Conservation (phyloP, 192 early-diverging fungal species). For the Mortierella alpina region DNA sequence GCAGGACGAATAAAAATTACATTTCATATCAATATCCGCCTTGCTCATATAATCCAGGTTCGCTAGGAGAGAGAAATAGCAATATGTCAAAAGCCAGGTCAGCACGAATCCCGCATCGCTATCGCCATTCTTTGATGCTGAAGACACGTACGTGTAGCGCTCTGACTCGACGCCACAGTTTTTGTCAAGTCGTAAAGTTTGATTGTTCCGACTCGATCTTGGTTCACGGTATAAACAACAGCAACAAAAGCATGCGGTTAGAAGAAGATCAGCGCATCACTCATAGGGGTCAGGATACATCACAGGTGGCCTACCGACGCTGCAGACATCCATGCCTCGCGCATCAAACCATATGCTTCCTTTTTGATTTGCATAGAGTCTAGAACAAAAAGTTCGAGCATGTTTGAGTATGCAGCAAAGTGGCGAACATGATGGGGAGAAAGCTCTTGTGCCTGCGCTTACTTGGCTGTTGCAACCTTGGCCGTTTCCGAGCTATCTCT, state of each 20-base stretch:
- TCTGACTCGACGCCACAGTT: background rate
- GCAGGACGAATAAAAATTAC: slow-evolving; percentile 12
- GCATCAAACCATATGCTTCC: slow-evolving; percentile 23
- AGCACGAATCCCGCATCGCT: too few relatives aligned
- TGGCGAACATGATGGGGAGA: background rate
- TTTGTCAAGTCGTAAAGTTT: slow-evolving; percentile 15
- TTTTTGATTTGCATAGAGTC: background rate
- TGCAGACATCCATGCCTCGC: slow-evolving; percentile 22
- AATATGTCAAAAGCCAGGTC: background rate
- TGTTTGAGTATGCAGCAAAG: background rate
- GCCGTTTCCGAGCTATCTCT: slow-evolving; percentile 7
- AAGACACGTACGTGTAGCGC: too few relatives aligned
- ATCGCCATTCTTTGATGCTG: too few relatives aligned
- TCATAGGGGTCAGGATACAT: background rate
- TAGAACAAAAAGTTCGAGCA: background rate
- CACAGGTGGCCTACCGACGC: slow-evolving; percentile 15
- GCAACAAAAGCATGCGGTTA: too few relatives aligned
- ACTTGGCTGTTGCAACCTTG: slow-evolving; percentile 16
- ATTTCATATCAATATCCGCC: slow-evolving; percentile 1
- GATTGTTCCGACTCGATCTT: slow-evolving; percentile 9
- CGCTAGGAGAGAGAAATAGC: background rate
- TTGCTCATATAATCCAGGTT: background rate
- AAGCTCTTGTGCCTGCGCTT: background rate
- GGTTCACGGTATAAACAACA: too few relatives aligned
- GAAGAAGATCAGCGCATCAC: background rate